Evolutionary conservation across 192 early-diverging fungal genomes (phyloP).

Genomic region (Coemansia sp.): DNA sequence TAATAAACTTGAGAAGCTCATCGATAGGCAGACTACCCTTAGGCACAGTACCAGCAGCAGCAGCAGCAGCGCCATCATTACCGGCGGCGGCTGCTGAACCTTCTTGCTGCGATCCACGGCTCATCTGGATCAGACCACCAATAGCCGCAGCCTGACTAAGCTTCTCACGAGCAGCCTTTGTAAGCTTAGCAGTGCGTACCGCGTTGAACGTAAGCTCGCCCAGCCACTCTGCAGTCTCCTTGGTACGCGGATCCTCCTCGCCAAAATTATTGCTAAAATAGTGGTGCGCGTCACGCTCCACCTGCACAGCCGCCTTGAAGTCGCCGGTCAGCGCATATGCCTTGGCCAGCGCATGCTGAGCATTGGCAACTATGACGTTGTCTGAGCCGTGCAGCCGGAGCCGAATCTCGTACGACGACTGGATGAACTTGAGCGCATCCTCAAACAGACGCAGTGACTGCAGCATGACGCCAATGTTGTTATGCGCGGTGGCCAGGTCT

Average conservation of each 20-base stretch:
- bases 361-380: conserved; percentile 64
- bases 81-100: neutral
- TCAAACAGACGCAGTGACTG: conserved; percentile 66
- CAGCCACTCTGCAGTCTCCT: conserved; percentile 68
- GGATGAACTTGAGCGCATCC: conserved; percentile 67
- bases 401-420: conserved; percentile 68
- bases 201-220: conserved; percentile 66
- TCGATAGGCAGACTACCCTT: conserved; percentile 77
- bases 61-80: conserved; percentile 17
- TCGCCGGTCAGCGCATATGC: conserved; percentile 71
- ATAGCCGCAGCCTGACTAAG: conserved; percentile 25
- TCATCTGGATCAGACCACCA: conserved; percentile 42
- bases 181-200: conserved; percentile 54
- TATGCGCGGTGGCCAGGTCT: conserved; percentile 80
- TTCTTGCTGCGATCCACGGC: conserved; percentile 22
- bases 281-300: conserved; percentile 67
- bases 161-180: conserved; percentile 37
- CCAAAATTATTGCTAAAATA: conserved; percentile 64
- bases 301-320: conserved; percentile 71
- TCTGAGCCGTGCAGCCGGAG: conserved; percentile 66
- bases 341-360: conserved; percentile 76
- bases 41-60: conserved; percentile 36
- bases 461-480: conserved; percentile 69
- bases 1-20: conserved; percentile 73
- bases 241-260: conserved; percentile 69